Evolutionary conservation across 768 basidiomycete species (phyloP).

Genomic region (Lactarius hatsudake): DNA sequence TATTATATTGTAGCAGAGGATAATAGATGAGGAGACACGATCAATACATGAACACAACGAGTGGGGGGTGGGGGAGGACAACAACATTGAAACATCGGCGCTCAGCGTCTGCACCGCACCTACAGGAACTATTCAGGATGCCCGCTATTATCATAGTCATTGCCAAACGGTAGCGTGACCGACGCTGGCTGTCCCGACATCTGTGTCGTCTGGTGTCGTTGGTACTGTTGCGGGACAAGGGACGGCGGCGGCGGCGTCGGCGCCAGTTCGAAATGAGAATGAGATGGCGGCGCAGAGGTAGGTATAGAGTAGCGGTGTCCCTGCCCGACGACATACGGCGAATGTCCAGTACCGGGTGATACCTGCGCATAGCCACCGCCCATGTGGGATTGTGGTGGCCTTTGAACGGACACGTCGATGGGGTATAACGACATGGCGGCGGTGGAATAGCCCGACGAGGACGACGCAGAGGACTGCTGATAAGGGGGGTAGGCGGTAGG

Average conservation of each 20-base stretch:
- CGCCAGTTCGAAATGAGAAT: constrained; percentile 23
- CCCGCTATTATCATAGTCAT: constrained; percentile 7
- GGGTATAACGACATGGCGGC: constrained; percentile 14
- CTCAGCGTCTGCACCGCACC: background rate
- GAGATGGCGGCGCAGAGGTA: constrained; percentile 23
- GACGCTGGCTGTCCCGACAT: constrained; percentile 8
- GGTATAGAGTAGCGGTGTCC: constrained; percentile 17
- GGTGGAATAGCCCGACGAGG: constrained; percentile 14
- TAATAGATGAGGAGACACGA: constrained; percentile 1
- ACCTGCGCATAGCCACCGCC: constrained; percentile 15
- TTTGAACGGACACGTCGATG: constrained; percentile 10
- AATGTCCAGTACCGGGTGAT: background rate
- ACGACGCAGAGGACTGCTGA: constrained; percentile 8
- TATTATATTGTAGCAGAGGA: constrained; percentile 19
- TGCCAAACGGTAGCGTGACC: constrained; percentile 20
- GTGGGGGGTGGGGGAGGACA: background rate
- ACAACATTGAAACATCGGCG: background rate
- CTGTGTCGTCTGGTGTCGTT: background rate
- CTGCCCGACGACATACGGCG: constrained; percentile 15
- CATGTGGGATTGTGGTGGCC: constrained; percentile 13
- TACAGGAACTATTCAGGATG: background rate
- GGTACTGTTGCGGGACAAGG: constrained; percentile 8
- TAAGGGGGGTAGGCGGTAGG: constrained; percentile 13
- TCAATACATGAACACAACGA: constrained; percentile 10
- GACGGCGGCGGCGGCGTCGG: constrained; percentile 10